Base-by-base conservation (phyloP, 2,329 filamentous ascomycete species). In the Gnomoniopsis sp. region DNA sequence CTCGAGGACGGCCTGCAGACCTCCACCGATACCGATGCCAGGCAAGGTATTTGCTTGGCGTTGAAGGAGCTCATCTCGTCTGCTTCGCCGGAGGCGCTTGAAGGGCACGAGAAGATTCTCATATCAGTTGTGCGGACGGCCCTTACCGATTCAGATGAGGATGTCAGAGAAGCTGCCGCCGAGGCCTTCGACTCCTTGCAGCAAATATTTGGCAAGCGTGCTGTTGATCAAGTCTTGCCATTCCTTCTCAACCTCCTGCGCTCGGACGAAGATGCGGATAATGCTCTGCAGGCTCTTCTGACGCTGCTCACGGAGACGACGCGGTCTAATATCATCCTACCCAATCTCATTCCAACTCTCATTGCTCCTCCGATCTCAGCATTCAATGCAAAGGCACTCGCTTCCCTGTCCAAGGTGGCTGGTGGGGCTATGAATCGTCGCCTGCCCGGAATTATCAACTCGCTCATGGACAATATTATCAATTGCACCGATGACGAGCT, bases 121-220 rank as follows among this genome's bases (percentile, higher is more conserved):
- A 96, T 98, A 65, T 92, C 92, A 17, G 93, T 98, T 58, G 91
- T 99, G 50, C 89, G 95, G 54, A 92, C 91, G 49, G 95, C 93
- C 26, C 83, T 99, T 56, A 96, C 93, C 51, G 96, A 99, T 73
- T 87, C 87, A 12, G 89, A 97, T 69, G 85, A 86, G 62, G 91
- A 96, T 60, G 96, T 99, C 51, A 84, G 95, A 71, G 95, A 99
- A 73, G 91, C 95, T 59, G 95, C 96, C 26, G 95, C 96, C 22
- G 95, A 99, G 74, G 95, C 95, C 2, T 99, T 99, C 69, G 95
- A 99, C 73, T 91, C 93, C 36, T 76, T 99, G 59, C 95, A 99
- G 74, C 90, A 93, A 68, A 90, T 96, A 53, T 80, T 98, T 63
- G 95, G 95, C 77, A 98, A 97, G 81, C 89, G 86, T 68, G 93